A percentile compares a stretch with the other conserved stretches of the same genome.
Evolutionary conservation across 768 basidiomycete species (phyloP).

Genomic region (Gloeostereum incarnatum): DNA sequence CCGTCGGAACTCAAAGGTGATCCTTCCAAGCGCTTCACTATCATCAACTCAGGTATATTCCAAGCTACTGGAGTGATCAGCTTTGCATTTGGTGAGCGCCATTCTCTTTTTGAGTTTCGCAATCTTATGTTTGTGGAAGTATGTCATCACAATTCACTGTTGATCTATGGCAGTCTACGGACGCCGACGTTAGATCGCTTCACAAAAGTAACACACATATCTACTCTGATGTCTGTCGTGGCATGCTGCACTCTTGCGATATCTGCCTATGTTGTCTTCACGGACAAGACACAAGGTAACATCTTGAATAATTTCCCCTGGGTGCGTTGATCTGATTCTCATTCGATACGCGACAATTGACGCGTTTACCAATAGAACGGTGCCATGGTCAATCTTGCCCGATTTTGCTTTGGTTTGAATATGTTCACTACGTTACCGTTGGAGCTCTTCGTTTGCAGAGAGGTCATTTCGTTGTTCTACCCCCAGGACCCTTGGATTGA

Average conservation of each 20-base stretch:
- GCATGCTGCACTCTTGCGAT: conserved; percentile 81
- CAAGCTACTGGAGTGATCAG: conserved; percentile 97
- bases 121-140: conserved; percentile 28
- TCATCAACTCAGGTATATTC: conserved; percentile 76
- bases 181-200: conserved; percentile 95
- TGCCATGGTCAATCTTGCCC: conserved; percentile 88
- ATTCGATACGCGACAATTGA: conserved; percentile 1
- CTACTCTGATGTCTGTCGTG: conserved; percentile 74
- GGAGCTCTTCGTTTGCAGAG: conserved; percentile 95
- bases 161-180: conserved; percentile 89
- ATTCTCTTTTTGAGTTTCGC: neutral
- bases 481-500: too few species aligned
- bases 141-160: conserved; percentile 94
- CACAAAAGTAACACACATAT: conserved; percentile 85
- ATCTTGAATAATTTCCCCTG: conserved; percentile 90
- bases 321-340: conserved; percentile 28
- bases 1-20: conserved; percentile 70
- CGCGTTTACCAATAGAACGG: conserved; percentile 41
- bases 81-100: conserved; percentile 63
- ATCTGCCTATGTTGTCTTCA: conserved; percentile 83
- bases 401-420: conserved; percentile 90
- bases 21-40: conserved; percentile 60
- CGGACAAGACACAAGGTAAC: conserved; percentile 90
- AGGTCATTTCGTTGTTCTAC: conserved; percentile 37
- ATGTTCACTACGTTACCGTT: conserved; percentile 98